phyloP scores from a whole-genome alignment of 352 stramenopile species.

The Plasmopara muralis region DNA sequence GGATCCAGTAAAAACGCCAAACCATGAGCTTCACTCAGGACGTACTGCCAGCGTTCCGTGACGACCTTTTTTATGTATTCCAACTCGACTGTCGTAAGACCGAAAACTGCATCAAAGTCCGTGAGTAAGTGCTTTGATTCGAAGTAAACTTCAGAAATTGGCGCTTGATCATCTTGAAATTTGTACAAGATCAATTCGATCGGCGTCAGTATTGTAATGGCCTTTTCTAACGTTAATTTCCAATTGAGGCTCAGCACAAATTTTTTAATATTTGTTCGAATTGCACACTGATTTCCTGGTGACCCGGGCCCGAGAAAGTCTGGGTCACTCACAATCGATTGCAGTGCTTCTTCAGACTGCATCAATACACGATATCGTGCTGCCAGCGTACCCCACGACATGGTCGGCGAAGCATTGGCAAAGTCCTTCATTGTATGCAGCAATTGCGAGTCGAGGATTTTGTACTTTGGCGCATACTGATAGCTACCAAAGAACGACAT shows the following conservation, averaged over 20 bases:
- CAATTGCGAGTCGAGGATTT: slow-evolving; percentile 66
- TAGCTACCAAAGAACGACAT: slow-evolving; percentile 79
- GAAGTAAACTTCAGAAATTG: slow-evolving; percentile 80
- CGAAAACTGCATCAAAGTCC: slow-evolving; percentile 72
- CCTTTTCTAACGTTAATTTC: slow-evolving; percentile 77
- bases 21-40: slow-evolving; percentile 66
- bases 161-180: slow-evolving; percentile 72
- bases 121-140: slow-evolving; percentile 72
- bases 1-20: slow-evolving; percentile 71
- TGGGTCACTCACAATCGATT: slow-evolving; percentile 64
- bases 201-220: slow-evolving; percentile 66
- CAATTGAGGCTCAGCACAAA: slow-evolving; percentile 70
- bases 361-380: slow-evolving; percentile 61
- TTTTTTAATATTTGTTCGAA: slow-evolving; percentile 59
- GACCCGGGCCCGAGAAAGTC: slow-evolving; percentile 41
- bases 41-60: slow-evolving; percentile 65
- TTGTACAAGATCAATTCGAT: slow-evolving; percentile 81
- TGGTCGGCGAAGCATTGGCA: slow-evolving; percentile 45
- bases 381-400: slow-evolving; percentile 63
- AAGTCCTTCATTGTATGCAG: slow-evolving; percentile 76
- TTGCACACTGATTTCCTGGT: slow-evolving; percentile 42
- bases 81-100: slow-evolving; percentile 53
- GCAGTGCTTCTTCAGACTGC: slow-evolving; percentile 62
- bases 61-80: slow-evolving; percentile 80
- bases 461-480: slow-evolving; percentile 66